Evolutionary conservation across 2,329 filamentous ascomycete species (phyloP).

Genomic region (Scolecobasidium constrictum): DNA sequence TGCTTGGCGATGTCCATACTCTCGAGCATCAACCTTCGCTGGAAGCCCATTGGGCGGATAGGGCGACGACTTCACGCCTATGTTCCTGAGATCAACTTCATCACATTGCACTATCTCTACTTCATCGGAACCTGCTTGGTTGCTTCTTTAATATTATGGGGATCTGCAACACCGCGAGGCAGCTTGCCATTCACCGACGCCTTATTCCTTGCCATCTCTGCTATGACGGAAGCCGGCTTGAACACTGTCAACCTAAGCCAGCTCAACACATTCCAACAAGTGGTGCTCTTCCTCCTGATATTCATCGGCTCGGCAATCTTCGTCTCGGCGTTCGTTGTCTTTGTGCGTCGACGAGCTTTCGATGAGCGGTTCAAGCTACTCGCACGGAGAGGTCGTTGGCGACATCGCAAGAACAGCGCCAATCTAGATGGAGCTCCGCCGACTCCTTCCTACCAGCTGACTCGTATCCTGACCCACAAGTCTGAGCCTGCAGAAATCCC

Average conservation of each 20-base stretch:
- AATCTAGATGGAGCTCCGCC: neutral
- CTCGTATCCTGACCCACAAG: neutral
- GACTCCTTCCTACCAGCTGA: no score
- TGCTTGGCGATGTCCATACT: neutral
- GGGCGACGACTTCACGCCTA: constrained; percentile 4
- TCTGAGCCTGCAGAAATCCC: neutral
- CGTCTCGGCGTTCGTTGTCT: constrained; percentile 53
- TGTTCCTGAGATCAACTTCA: constrained; percentile 45
- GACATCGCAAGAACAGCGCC: no score
- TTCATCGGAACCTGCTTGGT: constrained; percentile 48
- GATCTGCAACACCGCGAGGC: constrained; percentile 38
- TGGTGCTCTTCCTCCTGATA: constrained; percentile 53
- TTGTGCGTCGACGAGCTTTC: constrained; percentile 50
- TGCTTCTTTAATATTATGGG: constrained; percentile 51
- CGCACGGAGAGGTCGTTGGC: neutral
- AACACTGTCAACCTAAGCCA: constrained; percentile 56
- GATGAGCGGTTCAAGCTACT: constrained; percentile 43
- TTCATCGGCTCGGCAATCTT: constrained; percentile 57
- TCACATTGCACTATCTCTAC: constrained; percentile 57
- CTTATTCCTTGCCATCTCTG: constrained; percentile 47
- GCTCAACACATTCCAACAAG: constrained; percentile 58
- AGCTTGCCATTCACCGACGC: constrained; percentile 51
- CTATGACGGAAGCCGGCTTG: constrained; percentile 34
- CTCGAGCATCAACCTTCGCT: neutral
- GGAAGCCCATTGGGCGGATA: neutral